These are phyloP conservation scores for Papiliotrema fonsecae DNA, from an alignment of 1,284 basidiomycete species.

Conservation along the genomic window DNA sequence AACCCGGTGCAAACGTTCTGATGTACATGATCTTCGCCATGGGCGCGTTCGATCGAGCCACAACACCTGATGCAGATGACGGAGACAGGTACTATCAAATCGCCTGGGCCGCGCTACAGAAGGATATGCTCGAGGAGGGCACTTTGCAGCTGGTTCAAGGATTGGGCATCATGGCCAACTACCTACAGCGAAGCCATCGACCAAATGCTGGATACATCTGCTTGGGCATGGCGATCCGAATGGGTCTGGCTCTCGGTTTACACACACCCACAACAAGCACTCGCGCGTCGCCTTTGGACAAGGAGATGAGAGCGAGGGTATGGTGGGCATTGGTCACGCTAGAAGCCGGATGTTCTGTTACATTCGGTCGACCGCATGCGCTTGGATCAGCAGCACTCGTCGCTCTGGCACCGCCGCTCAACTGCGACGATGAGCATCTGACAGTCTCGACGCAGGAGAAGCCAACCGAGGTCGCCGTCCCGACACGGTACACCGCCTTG, in stretches of 20 bases:
- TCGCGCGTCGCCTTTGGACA: conserved; percentile 9
- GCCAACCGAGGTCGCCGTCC: conserved; percentile 7
- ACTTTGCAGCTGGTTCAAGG: conserved; percentile 23
- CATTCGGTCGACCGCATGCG: conserved; percentile 21
- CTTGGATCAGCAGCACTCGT: conserved; percentile 8
- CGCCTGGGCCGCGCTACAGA: conserved; percentile 12
- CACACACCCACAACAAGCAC: conserved; percentile 11
- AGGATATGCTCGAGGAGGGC: conserved; percentile 20
- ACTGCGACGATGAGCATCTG: conserved; percentile 22
- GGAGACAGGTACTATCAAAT: conserved; percentile 18
- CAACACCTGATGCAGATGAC: conserved; percentile 4
- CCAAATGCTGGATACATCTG: conserved; percentile 25
- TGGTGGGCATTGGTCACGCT: conserved; percentile 22
- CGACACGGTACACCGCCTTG: conserved; percentile 20
- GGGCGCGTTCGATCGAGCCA: conserved; percentile 22
- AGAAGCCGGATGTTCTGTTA: conserved; percentile 23
- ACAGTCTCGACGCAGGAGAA: conserved; percentile 11
- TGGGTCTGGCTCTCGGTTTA: conserved; percentile 19
- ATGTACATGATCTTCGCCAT: conserved; percentile 31
- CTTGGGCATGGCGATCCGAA: conserved; percentile 17
- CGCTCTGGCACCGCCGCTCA: conserved; percentile 13
- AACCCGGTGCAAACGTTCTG: conserved; percentile 11
- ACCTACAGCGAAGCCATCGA: conserved; percentile 22
- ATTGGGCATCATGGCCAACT: conserved; percentile 28
- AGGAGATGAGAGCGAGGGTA: conserved; percentile 16